Base-by-base conservation (phyloP, 2,329 filamentous ascomycete species). In the Pseudomassariella vexata region DNA sequence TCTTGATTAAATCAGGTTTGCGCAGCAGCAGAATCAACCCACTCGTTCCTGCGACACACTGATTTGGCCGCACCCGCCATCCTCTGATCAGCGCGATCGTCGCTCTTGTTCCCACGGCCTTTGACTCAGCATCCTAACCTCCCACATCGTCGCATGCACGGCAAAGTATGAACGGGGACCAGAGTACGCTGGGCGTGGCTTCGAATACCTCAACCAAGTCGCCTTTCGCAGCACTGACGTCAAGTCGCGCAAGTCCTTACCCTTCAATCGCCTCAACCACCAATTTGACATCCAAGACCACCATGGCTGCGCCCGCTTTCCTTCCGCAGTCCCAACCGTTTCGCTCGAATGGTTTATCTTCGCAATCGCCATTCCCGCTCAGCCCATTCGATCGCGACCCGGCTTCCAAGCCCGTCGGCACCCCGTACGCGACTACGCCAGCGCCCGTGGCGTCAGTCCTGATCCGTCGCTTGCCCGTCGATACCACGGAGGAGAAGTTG, bases 401-500 rank as follows among this genome's bases (percentile, higher is more conserved):
- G 34, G 48, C 52, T 20, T 36, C 39, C 32, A 61, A 58, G 36
- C 55, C 65, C 12, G 49, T 63, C 26, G 60, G 60, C 37, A 58
- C 55, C 2, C 58, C 62, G 3, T 64, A 60, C 39, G 49, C 58
- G 36, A 49, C 47, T 35, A 51, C 57, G 11, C 41, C 56, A n/a
- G 28, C 58, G 33, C 30, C 60, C 28, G 50, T 56, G 31, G 53
- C 60, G 45, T 48, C 64, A 15, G 59, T 76, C 21, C 49, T 75
- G 28, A 72, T 79, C 38, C 69, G 70, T 32, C 63, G 66, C 40
- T 60, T 80, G 9, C 73, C 75, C 2, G 40, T 60, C 30, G 68
- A 70, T 43, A 73, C 68, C 3, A 67, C 68, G 1, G 67, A 75
- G 30, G 66, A 76, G 30, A 63, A 64, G 16, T 46, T 80, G 31